phyloP scores from a whole-genome alignment of 2,329 filamentous ascomycete genomes.

The Ophiostoma australiae region DNA sequence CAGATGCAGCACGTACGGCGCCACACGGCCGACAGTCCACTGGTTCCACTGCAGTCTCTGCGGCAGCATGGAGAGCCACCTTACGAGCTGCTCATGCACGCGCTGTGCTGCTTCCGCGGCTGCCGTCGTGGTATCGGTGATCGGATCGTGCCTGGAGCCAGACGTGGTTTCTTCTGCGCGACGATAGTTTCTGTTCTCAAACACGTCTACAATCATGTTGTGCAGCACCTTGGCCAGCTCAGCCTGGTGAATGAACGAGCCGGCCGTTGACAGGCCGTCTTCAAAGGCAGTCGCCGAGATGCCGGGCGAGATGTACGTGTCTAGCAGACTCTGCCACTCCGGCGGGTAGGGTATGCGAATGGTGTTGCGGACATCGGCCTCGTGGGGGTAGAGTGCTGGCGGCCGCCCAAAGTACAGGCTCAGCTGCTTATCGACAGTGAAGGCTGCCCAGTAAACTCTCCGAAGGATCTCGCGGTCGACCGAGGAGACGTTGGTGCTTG shows the following conservation, averaged over 20 bases:
- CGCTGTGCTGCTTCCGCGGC: not conserved
- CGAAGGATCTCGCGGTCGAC: slow-evolving; percentile 46
- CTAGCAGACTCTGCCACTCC: slow-evolving; percentile 45
- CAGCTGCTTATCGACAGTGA: slow-evolving; percentile 47
- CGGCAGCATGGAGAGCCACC: slow-evolving; percentile 40
- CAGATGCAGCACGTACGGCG: slow-evolving; percentile 44
- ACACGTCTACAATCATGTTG: slow-evolving; percentile 40
- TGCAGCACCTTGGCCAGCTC: slow-evolving; percentile 48
- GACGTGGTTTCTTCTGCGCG: slow-evolving; percentile 26
- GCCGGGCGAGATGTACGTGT: slow-evolving; percentile 44
- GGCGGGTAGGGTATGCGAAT: slow-evolving; percentile 46
- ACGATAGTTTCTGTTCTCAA: slow-evolving; percentile 41
- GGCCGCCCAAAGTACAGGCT: slow-evolving; percentile 49
- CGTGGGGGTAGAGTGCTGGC: slow-evolving; percentile 45
- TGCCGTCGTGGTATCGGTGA: not conserved
- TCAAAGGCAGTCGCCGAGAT: slow-evolving; percentile 44
- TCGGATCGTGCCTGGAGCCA: not conserved
- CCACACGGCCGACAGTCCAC: slow-evolving; percentile 42
- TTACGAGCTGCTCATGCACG: not conserved
- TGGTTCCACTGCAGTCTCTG: slow-evolving; percentile 48
- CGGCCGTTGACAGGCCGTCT: slow-evolving; percentile 42
- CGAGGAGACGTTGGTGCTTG: slow-evolving; percentile 22
- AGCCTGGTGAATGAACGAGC: slow-evolving; percentile 44
- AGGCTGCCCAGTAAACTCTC: slow-evolving; percentile 48
- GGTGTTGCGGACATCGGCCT: slow-evolving; percentile 47